Evolutionary conservation across 2,329 filamentous ascomycete species (phyloP), one percentile per base, ranked within the genome.

Genomic region (Clonostachys rhizophaga): DNA sequence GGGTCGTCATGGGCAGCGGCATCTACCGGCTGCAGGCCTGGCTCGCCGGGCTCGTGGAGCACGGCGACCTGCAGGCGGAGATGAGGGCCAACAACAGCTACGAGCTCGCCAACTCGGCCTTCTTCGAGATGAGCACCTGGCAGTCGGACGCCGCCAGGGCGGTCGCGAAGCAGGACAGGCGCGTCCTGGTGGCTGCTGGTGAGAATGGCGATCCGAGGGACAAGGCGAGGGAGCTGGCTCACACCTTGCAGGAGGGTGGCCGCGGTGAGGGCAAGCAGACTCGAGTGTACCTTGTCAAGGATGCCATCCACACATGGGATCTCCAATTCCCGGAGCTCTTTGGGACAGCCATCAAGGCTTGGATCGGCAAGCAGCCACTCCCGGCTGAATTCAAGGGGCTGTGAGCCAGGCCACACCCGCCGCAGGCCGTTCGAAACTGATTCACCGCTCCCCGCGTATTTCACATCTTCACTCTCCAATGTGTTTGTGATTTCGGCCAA

Each of bases 241-340:
- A 53, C 8, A 36, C 56, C 14, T 46, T 61, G n/a, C 46, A 49
- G 42, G 34, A 45, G 40, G 44, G 51, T 52, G n/a, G 55, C 45
- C 18, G 18, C 42, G 14, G 50, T 33, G 18, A 52, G 44, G 34
- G 54, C 41, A 47, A 56, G 36, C 43, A 48, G 12, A 56, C 59
- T 3, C 42, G 53, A 8, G 57, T 55, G 6, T 63, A 59, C 30
- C 45, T 66, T 8, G 56, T 68, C 3, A 54, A 40, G n/a, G 58
- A 60, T 6, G 65, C 64, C 10, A 57, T 65, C 18, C 65, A 69
- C 50, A 58, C 58, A 10, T 70, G 66, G 66, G 60, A 69, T 46
- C 48, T 69, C 40, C 65, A 69, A 45, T 50, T 61, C n/a, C 65
- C 65, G 0, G 48, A 57, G 17, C 37, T 68, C 5, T 69, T 68